phyloP scores from a whole-genome alignment of 306 rosid genomes.

The Cicer judaicum region DNA sequence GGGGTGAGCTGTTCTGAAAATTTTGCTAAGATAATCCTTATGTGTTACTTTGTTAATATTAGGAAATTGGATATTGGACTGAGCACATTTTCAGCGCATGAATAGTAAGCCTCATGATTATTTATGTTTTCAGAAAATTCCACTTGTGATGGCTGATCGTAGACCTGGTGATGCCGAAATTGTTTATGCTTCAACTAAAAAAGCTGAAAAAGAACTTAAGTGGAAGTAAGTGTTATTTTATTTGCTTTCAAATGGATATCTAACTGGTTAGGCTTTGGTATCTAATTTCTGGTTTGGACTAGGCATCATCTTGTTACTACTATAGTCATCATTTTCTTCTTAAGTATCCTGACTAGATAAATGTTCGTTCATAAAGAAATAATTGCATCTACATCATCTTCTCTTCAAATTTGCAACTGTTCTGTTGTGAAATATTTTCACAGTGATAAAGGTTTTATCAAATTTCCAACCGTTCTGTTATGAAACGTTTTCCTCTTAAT shows the following conservation, averaged over 20 bases:
- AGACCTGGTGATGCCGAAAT: slow-evolving; percentile 93
- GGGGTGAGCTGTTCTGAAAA: background rate
- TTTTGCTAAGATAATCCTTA: slow-evolving; percentile 9
- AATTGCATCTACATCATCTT: background rate
- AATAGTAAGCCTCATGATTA: background rate
- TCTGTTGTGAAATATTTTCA: background rate
- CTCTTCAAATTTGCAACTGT: slow-evolving; percentile 1
- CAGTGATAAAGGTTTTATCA: background rate
- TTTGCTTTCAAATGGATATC: slow-evolving; percentile 24
- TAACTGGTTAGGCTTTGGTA: slow-evolving; percentile 19
- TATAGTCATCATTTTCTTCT: too few species aligned
- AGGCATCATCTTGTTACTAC: too few species aligned
- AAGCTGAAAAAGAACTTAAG: slow-evolving; percentile 83
- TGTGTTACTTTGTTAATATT: too few species aligned
- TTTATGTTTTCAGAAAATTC: slow-evolving; percentile 68
- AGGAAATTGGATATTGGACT: background rate
- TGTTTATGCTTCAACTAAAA: slow-evolving; percentile 89
- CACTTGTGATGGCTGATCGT: slow-evolving; percentile 78
- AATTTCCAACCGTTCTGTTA: background rate
- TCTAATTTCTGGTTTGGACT: background rate
- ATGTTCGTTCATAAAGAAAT: background rate
- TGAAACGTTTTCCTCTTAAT: background rate
- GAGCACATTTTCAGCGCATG: background rate
- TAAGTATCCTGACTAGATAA: background rate
- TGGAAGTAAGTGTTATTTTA: slow-evolving; percentile 80